phyloP scores from a whole-genome alignment of 345 rosid species.

The Psidium friedrichsthalianum region DNA sequence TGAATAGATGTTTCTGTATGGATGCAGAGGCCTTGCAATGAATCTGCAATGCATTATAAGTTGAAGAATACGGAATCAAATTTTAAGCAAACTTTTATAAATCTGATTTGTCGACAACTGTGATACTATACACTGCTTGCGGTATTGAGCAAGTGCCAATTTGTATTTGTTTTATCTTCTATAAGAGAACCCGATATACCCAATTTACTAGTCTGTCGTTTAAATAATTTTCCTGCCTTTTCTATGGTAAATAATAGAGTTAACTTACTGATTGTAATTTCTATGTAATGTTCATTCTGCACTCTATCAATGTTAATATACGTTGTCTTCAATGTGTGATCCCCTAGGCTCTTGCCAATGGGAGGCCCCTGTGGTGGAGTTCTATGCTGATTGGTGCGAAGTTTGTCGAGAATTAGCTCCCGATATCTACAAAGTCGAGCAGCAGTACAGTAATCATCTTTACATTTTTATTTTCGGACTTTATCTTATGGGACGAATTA shows the following conservation, averaged over 20 bases:
- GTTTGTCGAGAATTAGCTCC: constrained; percentile 93
- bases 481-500: neutral
- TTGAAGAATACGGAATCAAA: neutral
- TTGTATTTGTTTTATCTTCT: neutral
- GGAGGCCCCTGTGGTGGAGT: constrained; percentile 93
- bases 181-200: neutral
- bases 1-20: neutral
- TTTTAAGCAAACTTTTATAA: no score
- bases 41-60: neutral
- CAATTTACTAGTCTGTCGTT: neutral
- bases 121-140: neutral
- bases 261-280: neutral
- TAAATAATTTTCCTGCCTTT: neutral
- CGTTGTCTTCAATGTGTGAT: neutral
- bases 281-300: neutral
- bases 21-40: neutral
- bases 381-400: constrained; percentile 98
- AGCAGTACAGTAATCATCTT: constrained; percentile 60
- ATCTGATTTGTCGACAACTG: neutral
- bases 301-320: neutral
- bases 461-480: neutral
- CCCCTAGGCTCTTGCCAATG: constrained; percentile 76
- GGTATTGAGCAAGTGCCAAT: neutral
- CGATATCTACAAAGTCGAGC: constrained; percentile 85
- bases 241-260: neutral